phyloP scores from a whole-genome alignment of 495 filamentous ascomycete genomes.

The Alectoria sarmentosa region DNA sequence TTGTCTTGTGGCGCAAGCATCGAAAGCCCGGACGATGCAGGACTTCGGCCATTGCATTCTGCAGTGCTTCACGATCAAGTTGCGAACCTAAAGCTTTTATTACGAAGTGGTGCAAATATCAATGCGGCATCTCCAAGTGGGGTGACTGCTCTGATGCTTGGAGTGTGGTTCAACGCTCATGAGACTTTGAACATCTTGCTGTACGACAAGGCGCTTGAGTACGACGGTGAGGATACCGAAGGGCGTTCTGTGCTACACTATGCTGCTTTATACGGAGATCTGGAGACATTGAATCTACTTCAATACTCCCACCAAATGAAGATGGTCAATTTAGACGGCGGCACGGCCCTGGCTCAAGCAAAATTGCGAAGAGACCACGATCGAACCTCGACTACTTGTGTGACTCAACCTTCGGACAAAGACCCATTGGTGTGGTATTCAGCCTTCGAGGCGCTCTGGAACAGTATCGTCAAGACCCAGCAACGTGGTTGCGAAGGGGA shows the following conservation, averaged over 20 bases:
- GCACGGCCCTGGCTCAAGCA: background rate
- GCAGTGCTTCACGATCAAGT: background rate
- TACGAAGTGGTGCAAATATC: background rate
- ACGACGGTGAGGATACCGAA: background rate
- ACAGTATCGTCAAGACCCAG: background rate
- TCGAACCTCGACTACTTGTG: background rate
- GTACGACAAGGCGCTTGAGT: background rate
- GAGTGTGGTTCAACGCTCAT: background rate
- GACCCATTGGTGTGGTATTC: constrained; percentile 4
- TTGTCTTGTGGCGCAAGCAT: background rate
- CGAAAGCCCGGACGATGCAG: background rate
- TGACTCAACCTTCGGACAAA: background rate
- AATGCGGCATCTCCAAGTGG: background rate
- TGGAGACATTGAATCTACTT: background rate
- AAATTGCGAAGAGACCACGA: constrained; percentile 6
- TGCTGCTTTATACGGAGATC: background rate
- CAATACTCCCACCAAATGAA: background rate
- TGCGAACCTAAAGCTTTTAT: background rate
- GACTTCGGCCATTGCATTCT: background rate
- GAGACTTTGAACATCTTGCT: background rate
- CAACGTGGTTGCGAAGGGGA: background rate
- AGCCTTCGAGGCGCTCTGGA: background rate
- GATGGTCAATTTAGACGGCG: background rate
- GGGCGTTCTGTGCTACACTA: background rate
- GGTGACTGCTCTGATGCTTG: background rate